Conservation (phyloP, 2,329 filamentous ascomycete genomes). For the Colletotrichum scovillei region DNA sequence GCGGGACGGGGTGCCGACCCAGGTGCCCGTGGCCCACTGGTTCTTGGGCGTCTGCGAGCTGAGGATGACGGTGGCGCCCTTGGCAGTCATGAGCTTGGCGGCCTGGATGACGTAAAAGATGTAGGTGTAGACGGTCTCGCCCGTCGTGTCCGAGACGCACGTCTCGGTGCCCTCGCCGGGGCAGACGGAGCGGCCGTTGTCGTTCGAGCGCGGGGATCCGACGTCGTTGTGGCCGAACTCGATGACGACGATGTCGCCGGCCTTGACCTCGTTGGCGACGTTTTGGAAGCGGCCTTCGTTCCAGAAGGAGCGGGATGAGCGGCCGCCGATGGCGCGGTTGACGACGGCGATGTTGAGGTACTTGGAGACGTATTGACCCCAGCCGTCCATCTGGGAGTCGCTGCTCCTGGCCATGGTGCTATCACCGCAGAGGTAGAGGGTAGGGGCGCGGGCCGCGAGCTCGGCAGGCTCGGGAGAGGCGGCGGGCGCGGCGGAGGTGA, state of each 20-base stretch:
- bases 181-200: constrained; percentile 73
- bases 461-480: constrained; percentile 4
- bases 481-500: constrained; percentile 37
- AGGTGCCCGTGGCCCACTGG: constrained; percentile 68
- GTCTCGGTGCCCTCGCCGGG: constrained; percentile 64
- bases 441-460: constrained; percentile 41
- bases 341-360: constrained; percentile 57
- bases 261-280: constrained; percentile 62
- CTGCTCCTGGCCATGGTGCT: constrained; percentile 70
- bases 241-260: constrained; percentile 75
- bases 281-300: constrained; percentile 74
- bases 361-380: constrained; percentile 70
- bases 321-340: constrained; percentile 75
- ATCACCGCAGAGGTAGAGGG: constrained; percentile 69
- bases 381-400: constrained; percentile 62
- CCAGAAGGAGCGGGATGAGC: constrained; percentile 74
- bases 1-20: constrained; percentile 57
- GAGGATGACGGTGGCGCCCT: constrained; percentile 71
- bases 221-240: constrained; percentile 82
- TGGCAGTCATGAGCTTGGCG: constrained; percentile 61
- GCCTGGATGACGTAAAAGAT: constrained; percentile 69
- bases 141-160: constrained; percentile 59
- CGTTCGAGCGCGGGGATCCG: constrained; percentile 62
- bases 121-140: constrained; percentile 70
- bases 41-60: constrained; percentile 68